phyloP scores from a whole-genome alignment of 768 basidiomycete species.

The Lepiota venenata region DNA sequence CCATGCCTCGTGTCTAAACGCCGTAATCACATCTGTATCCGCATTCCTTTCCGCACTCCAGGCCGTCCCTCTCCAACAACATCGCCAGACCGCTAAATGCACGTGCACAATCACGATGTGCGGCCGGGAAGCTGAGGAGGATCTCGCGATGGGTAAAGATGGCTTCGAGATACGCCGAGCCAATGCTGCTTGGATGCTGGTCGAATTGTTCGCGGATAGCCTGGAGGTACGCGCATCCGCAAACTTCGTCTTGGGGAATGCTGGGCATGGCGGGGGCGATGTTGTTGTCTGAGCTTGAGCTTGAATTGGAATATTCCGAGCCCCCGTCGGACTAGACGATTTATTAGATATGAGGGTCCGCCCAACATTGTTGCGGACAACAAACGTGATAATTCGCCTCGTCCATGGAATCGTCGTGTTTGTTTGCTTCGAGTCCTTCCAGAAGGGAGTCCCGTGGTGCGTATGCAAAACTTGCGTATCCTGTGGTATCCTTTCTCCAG shows the following conservation, averaged over 20 bases:
- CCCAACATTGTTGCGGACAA: neutral
- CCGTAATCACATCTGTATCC: slow-evolving; percentile 64
- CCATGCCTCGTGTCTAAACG: slow-evolving; percentile 70
- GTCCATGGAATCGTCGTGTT: slow-evolving; percentile 46
- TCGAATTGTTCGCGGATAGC: slow-evolving; percentile 55
- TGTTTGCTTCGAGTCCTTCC: slow-evolving; percentile 15
- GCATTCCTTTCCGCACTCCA: slow-evolving; percentile 72
- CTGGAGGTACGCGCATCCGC: slow-evolving; percentile 63
- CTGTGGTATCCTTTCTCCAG: slow-evolving; percentile 44
- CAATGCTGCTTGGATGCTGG: slow-evolving; percentile 55
- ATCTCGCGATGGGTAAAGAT: slow-evolving; percentile 79
- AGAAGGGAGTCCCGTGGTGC: slow-evolving; percentile 14
- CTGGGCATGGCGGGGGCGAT: neutral
- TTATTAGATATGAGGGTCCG: neutral
- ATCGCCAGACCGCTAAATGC: slow-evolving; percentile 66
- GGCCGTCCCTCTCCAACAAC: slow-evolving; percentile 54
- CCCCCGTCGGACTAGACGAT: slow-evolving; percentile 36
- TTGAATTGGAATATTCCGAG: slow-evolving; percentile 43
- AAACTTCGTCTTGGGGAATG: slow-evolving; percentile 22
- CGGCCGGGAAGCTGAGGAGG: slow-evolving; percentile 55
- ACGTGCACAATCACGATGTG: slow-evolving; percentile 60
- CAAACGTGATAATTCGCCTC: slow-evolving; percentile 41
- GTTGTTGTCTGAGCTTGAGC: slow-evolving; percentile 25
- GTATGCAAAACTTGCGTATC: slow-evolving; percentile 14
- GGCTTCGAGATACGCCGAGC: slow-evolving; percentile 74